phyloP scores from a whole-genome alignment of 2,329 filamentous ascomycete genomes.

The Ophiostoma sp. region DNA sequence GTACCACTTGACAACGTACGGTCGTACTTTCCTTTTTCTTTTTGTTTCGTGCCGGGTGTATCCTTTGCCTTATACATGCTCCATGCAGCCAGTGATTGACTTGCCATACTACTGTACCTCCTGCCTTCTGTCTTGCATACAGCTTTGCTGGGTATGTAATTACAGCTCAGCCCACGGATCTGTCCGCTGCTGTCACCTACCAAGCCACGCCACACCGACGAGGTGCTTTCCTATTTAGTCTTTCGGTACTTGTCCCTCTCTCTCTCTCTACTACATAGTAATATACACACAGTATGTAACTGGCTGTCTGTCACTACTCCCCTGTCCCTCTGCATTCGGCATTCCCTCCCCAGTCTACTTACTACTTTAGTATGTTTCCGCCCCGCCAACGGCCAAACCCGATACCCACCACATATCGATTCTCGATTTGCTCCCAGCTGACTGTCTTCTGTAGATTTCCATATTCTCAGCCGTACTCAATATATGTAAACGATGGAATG shows the following conservation, averaged over 20 bases:
- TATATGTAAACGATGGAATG: too few species aligned
- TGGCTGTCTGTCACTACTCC: neutral
- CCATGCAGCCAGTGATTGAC: too few species aligned
- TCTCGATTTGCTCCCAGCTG: neutral
- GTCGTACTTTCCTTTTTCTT: neutral
- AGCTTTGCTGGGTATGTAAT: neutral
- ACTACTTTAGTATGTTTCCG: neutral
- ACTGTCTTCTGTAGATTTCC: neutral
- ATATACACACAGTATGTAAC: too few species aligned
- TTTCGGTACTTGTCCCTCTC: neutral
- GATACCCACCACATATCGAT: neutral
- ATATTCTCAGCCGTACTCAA: too few species aligned
- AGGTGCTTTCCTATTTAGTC: neutral
- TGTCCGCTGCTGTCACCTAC: too few species aligned
- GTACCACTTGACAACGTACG: neutral
- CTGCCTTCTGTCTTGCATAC: neutral
- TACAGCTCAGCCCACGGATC: neutral
- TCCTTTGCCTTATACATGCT: too few species aligned
- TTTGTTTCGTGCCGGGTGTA: neutral
- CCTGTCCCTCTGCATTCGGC: neutral
- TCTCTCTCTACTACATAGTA: neutral
- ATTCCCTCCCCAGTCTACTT: neutral
- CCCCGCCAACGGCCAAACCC: constrained; percentile 9
- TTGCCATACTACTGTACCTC: too few species aligned
- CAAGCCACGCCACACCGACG: neutral